These are phyloP conservation scores for Fusarium incarnatum DNA, from an alignment of 2,329 filamentous ascomycete genomes.

Conservation along the genomic window DNA sequence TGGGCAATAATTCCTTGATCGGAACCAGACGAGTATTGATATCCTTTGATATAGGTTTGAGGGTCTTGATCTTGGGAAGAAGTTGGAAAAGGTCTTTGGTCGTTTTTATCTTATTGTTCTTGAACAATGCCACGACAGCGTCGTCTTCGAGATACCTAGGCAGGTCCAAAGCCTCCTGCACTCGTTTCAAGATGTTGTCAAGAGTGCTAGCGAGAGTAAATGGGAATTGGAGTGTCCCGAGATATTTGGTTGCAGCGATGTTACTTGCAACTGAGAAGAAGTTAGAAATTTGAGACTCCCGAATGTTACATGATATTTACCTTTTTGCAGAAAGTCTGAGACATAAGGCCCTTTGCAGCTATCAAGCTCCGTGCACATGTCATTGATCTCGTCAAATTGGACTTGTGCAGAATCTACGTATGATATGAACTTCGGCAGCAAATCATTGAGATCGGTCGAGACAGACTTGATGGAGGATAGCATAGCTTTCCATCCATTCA, in stretches of 20 bases:
- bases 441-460: fast-evolving
- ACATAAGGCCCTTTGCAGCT: background rate
- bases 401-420: background rate
- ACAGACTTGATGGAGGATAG: fast-evolving
- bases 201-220: background rate
- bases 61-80: background rate
- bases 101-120: background rate
- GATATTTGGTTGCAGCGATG: background rate
- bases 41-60: fast-evolving
- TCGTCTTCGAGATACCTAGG: no score
- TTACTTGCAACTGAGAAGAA: background rate
- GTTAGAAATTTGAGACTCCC: no score
- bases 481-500: background rate
- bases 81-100: background rate
- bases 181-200: background rate
- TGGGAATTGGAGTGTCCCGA: background rate
- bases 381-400: background rate
- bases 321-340: background rate
- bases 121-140: background rate
- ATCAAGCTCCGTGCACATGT: background rate
- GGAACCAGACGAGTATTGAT: background rate
- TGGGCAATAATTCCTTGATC: no score
- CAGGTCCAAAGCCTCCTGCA: background rate
- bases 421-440: background rate
- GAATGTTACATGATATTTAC: no score